These are phyloP conservation scores for Teunomyces funiuensis DNA, from an alignment of 805 yeast genomes.

Conservation along the genomic window DNA sequence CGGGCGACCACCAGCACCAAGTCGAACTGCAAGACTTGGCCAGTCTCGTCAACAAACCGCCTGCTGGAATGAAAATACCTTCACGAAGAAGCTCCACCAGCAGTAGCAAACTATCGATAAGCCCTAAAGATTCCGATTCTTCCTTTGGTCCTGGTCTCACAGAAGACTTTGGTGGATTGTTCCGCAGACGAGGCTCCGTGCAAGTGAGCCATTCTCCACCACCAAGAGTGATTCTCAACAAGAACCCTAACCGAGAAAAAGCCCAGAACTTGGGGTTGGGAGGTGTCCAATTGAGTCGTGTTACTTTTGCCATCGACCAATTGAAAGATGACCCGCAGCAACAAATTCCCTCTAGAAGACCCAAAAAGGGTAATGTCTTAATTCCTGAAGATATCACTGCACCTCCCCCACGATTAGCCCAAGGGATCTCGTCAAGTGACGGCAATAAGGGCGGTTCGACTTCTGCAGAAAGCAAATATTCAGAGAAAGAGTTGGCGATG, in stretches of 20 bases:
- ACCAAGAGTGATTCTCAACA: conserved; percentile 42
- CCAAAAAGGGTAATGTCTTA: conserved; percentile 51
- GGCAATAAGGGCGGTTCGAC: conserved; percentile 18
- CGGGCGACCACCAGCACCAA: conserved; percentile 5
- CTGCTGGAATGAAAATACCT: conserved; percentile 16
- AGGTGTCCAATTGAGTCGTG: conserved; percentile 53
- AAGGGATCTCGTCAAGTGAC: conserved; percentile 60
- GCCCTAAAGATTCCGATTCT: neutral
- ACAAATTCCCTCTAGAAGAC: conserved; percentile 58
- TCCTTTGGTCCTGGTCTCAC: neutral
- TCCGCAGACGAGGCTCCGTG: conserved; percentile 4
- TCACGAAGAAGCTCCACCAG: conserved; percentile 1
- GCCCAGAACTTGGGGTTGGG: conserved; percentile 34
- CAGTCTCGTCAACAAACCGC: conserved; percentile 24
- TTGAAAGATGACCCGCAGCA: conserved; percentile 64
- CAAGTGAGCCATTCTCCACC: neutral
- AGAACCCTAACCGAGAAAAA: conserved; percentile 41
- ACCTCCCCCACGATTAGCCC: conserved; percentile 60
- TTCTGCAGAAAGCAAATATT: conserved; percentile 25
- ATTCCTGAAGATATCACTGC: conserved; percentile 66
- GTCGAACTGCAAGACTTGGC: conserved; percentile 21
- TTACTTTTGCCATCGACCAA: conserved; percentile 74
- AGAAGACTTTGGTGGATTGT: neutral
- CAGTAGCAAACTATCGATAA: neutral
- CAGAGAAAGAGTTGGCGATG: conserved; percentile 48